Conservation (phyloP, 257 asterid species). For the Penstemon newberryi region DNA sequence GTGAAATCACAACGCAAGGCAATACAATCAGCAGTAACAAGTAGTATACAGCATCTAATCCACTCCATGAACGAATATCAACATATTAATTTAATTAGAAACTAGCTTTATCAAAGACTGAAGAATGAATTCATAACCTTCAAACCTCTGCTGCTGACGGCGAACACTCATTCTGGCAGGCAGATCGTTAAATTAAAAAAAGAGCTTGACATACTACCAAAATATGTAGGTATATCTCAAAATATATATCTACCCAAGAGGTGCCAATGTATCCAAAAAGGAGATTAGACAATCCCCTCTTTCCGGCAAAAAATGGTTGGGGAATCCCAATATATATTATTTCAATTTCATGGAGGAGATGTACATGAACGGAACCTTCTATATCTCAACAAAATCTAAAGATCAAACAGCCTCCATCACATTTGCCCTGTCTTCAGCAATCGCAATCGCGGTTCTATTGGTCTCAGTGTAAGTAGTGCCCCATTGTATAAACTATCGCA, state of each 20-base stretch:
- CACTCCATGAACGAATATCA: no score
- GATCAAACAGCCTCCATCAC: slow-evolving; percentile 43
- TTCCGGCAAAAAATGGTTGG: slow-evolving; percentile 44
- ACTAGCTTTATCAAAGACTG: no score
- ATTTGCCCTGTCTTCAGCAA: slow-evolving; percentile 42
- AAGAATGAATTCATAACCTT: no score
- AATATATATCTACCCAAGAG: slow-evolving; percentile 32
- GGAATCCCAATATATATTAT: slow-evolving; percentile 36
- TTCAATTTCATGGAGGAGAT: slow-evolving; percentile 40
- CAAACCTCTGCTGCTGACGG: no score
- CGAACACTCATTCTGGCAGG: no score
- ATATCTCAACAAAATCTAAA: slow-evolving; percentile 37
- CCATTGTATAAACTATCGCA: slow-evolving; percentile 39
- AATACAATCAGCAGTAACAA: no score
- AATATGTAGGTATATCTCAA: slow-evolving; percentile 24
- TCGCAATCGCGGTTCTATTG: slow-evolving; percentile 37
- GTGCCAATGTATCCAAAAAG: slow-evolving; percentile 27
- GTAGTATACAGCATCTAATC: no score
- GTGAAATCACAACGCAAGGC: no score
- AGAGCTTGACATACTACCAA: slow-evolving; percentile 25
- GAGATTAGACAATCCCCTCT: slow-evolving; percentile 29
- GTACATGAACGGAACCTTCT: slow-evolving; percentile 45
- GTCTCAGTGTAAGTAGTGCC: slow-evolving; percentile 32
- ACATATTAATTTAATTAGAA: no score
- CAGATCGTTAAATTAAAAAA: slow-evolving; percentile 10